These are phyloP conservation scores for Catharanthus roseus DNA, from an alignment of 257 asterid genomes.

Conservation along the genomic window DNA sequence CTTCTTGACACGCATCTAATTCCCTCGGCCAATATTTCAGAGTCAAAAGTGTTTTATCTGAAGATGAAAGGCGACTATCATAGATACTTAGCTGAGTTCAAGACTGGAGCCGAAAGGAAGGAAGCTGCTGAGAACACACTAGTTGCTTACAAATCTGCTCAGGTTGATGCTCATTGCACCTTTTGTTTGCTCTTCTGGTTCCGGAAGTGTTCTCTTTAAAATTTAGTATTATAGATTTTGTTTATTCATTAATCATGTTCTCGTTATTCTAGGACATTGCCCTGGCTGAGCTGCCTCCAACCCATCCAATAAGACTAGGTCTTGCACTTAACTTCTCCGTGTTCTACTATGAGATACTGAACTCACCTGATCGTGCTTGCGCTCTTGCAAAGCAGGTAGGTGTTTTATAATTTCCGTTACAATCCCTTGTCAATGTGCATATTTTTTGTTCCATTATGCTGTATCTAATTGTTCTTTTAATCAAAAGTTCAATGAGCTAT, in stretches of 20 bases:
- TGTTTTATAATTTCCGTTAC: not conserved
- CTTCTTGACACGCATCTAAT: conserved; percentile 28
- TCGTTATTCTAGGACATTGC: conserved; percentile 22
- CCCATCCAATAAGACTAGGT: conserved; percentile 33
- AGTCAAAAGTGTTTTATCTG: conserved; percentile 33
- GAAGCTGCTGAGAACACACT: conserved; percentile 34
- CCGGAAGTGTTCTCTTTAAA: not conserved
- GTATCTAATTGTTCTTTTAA: not conserved
- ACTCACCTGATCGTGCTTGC: conserved; percentile 33
- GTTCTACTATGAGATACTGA: conserved; percentile 30
- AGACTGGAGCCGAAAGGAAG: conserved; percentile 27
- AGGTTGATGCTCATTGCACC: conserved; percentile 13
- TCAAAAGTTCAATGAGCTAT: not conserved
- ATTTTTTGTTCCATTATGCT: not conserved
- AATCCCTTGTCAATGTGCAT: not conserved
- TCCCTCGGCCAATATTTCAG: conserved; percentile 19
- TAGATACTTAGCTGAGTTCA: conserved; percentile 29
- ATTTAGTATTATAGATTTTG: not conserved
- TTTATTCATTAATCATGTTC: conserved; percentile 3
- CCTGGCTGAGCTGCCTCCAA: conserved; percentile 25
- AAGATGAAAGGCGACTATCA: conserved; percentile 35
- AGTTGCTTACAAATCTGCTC: conserved; percentile 31
- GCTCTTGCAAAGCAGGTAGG: conserved; percentile 30
- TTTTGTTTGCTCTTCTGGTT: too few relatives aligned
- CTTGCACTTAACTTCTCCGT: conserved; percentile 35